Percentiles rank a stretch among this genome's conserved stretches.
Evolutionary conservation across 768 basidiomycete species (phyloP).

Genomic region (Pseudohyphozyma bogoriensis): DNA sequence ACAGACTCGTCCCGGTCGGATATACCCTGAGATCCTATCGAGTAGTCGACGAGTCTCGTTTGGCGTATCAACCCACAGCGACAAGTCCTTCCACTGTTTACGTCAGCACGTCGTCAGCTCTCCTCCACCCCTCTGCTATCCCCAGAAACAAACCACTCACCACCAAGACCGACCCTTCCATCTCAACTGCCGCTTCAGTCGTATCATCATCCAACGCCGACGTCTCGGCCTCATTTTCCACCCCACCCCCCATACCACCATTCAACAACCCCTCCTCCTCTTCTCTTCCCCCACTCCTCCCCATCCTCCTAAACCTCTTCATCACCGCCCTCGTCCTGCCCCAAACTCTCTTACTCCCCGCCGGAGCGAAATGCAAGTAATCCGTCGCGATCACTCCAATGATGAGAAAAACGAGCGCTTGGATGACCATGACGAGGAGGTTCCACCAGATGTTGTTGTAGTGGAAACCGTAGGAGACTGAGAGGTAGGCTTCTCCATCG

Average conservation of each 20-base stretch:
- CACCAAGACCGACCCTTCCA: conserved; percentile 12
- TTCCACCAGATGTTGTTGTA: conserved; percentile 29
- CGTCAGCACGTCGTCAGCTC: background rate
- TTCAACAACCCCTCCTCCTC: conserved; percentile 4
- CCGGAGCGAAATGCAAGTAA: conserved; percentile 11
- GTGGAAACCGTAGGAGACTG: conserved; percentile 44
- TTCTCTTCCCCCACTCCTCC: conserved; percentile 12
- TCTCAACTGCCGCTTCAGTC: background rate
- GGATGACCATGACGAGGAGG: conserved; percentile 46
- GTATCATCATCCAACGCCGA: conserved; percentile 25
- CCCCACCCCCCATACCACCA: conserved; percentile 11
- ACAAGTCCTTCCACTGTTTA: conserved; percentile 19
- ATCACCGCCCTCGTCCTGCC: conserved; percentile 6
- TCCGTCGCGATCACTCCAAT: conserved; percentile 26
- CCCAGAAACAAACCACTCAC: background rate
- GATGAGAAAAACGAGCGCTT: conserved; percentile 21
- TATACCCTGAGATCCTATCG: conserved; percentile 30
- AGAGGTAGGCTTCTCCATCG: conserved; percentile 54
- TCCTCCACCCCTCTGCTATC: background rate
- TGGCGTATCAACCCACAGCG: conserved; percentile 23
- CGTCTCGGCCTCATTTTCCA: conserved; percentile 13
- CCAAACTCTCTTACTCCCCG: conserved; percentile 15
- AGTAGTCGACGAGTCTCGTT: conserved; percentile 27
- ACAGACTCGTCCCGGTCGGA: conserved; percentile 35
- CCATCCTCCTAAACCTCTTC: conserved; percentile 8